Evolutionary conservation across 176 grass and related monocot genomes (phyloP).

Genomic region (Lolium rigidum): DNA sequence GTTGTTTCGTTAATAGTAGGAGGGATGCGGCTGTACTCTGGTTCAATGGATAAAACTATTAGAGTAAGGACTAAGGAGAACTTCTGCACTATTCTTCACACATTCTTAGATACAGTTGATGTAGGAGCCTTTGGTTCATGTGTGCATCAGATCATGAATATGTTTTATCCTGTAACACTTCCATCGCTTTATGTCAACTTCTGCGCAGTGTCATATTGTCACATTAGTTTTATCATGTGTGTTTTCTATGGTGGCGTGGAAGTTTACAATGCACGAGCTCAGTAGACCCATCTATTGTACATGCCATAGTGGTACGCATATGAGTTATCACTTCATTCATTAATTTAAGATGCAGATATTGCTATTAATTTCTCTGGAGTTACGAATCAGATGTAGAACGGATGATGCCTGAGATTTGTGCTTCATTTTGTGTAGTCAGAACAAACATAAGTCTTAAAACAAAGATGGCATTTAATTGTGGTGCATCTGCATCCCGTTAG

Average conservation of each 20-base stretch:
- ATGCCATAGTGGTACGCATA: not conserved
- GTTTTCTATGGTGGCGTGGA: constrained; percentile 19
- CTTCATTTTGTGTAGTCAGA: constrained; percentile 17
- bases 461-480: constrained; percentile 29
- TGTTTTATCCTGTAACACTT: not conserved
- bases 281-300: not conserved
- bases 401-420: not conserved
- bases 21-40: constrained; percentile 78
- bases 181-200: constrained; percentile 9
- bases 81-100: constrained; percentile 21
- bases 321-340: not conserved
- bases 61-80: constrained; percentile 71
- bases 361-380: not conserved
- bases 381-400: not conserved
- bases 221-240: constrained; percentile 10
- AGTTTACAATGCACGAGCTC: constrained; percentile 25
- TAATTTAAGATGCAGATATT: constrained; percentile 24
- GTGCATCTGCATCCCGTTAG: constrained; percentile 24
- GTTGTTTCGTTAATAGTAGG: constrained; percentile 88
- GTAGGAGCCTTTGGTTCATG: constrained; percentile 20
- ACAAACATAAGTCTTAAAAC: constrained; percentile 24
- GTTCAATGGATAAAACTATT: constrained; percentile 95
- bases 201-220: not conserved
- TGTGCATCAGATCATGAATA: constrained; percentile 23
- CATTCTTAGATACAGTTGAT: constrained; percentile 35